These are phyloP conservation scores for Thermochaetoides dissita DNA, from an alignment of 2,329 filamentous ascomycete genomes.

Conservation along the genomic window DNA sequence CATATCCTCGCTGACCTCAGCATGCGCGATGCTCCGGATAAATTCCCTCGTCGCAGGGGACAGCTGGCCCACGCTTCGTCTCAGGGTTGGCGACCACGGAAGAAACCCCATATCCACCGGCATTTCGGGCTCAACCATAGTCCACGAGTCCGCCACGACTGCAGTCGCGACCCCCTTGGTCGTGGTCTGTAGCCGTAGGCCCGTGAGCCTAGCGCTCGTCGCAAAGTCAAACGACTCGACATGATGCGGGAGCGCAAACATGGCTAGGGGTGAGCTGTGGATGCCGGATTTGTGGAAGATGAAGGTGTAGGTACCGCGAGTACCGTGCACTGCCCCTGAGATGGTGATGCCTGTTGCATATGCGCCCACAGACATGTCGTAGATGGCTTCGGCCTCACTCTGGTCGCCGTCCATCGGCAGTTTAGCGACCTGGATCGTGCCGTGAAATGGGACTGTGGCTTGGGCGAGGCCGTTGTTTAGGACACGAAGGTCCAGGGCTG, in stretches of 20 bases:
- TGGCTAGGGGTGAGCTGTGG: conserved; percentile 47
- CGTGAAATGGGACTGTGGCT: conserved; percentile 55
- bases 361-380: conserved; percentile 62
- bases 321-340: conserved; percentile 45
- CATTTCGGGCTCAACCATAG: conserved; percentile 59
- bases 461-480: conserved; percentile 51
- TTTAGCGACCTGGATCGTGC: conserved; percentile 72
- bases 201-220: conserved; percentile 37
- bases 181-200: conserved; percentile 57
- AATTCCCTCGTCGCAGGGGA: conserved; percentile 39
- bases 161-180: conserved; percentile 73
- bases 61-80: conserved; percentile 32
- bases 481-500: conserved; percentile 53
- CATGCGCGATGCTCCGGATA: conserved; percentile 49
- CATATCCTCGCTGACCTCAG: conserved; percentile 67
- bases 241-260: conserved; percentile 85
- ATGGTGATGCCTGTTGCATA: conserved; percentile 55
- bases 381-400: conserved; percentile 47
- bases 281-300: conserved; percentile 59
- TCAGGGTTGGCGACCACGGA: conserved; percentile 52
- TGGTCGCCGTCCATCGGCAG: conserved; percentile 32
- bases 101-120: conserved; percentile 62
- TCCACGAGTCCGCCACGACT: conserved; percentile 61
- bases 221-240: conserved; percentile 54
- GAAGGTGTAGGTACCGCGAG: conserved; percentile 58